Evolutionary conservation across 805 yeast species (phyloP).

Genomic region (Saccharomycopsis guyanensis): DNA sequence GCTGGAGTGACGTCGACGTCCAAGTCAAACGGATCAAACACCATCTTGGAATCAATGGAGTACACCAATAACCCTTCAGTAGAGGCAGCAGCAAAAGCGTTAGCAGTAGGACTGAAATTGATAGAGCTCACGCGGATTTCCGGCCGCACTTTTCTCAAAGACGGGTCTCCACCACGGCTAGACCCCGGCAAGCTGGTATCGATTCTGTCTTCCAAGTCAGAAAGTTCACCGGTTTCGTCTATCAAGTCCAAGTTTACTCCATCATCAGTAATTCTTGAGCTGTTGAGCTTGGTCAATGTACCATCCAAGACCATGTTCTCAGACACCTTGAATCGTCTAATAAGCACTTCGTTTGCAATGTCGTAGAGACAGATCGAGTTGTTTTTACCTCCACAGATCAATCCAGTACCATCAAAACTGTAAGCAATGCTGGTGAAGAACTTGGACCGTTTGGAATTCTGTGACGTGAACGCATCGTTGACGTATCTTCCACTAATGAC

Average conservation of each 20-base stretch:
- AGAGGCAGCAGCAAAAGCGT: conserved; percentile 88
- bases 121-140: conserved; percentile 76
- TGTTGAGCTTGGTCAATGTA: conserved; percentile 69
- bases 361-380: conserved; percentile 90
- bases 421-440: conserved; percentile 74
- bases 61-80: conserved; percentile 87
- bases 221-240: conserved; percentile 78
- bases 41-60: conserved; percentile 64
- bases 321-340: conserved; percentile 78
- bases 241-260: conserved; percentile 60
- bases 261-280: conserved; percentile 77
- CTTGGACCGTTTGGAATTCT: conserved; percentile 77
- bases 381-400: conserved; percentile 91
- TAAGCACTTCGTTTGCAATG: conserved; percentile 75
- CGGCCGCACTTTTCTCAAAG: conserved; percentile 68
- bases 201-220: conserved; percentile 75
- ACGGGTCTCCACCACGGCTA: conserved; percentile 66
- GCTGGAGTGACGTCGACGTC: conserved; percentile 90
- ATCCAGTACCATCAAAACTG: conserved; percentile 81
- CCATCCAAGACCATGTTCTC: conserved; percentile 89
- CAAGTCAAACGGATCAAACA: conserved; percentile 92
- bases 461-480: conserved; percentile 74
- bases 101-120: conserved; percentile 81
- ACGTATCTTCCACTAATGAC: conserved; percentile 78
- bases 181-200: conserved; percentile 84